phyloP scores from a whole-genome alignment of 176 grass and related monocot species.

The Areca catechu region DNA sequence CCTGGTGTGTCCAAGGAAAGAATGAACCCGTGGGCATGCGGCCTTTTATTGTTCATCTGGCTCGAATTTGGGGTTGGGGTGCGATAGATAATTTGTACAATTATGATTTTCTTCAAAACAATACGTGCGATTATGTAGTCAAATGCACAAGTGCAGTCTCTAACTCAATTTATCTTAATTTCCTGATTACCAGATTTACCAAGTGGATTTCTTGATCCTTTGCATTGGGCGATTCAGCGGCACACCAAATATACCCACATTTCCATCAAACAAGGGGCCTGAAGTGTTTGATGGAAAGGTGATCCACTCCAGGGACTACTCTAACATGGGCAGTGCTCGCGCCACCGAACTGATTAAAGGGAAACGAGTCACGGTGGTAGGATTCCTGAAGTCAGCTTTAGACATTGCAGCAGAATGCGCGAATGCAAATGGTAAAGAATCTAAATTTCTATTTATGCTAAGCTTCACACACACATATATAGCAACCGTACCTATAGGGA shows the following conservation, averaged over 20 bases:
- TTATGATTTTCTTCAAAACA: too few species aligned
- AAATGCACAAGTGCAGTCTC: too few species aligned
- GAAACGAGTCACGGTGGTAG: conserved; percentile 39
- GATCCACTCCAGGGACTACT: conserved; percentile 57
- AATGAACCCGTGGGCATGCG: too few species aligned
- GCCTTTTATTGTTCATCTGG: too few species aligned
- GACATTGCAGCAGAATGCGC: conserved; percentile 77
- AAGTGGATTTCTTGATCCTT: conserved; percentile 67
- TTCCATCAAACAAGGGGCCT: conserved; percentile 34
- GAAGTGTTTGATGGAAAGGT: conserved; percentile 46
- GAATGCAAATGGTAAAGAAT: conserved; percentile 40
- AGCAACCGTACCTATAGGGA: too few species aligned
- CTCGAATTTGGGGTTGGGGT: too few species aligned
- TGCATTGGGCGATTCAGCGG: conserved; percentile 79
- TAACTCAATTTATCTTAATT: not conserved
- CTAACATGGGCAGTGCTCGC: conserved; percentile 22
- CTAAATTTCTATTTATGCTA: too few species aligned
- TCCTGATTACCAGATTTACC: conserved; percentile 20
- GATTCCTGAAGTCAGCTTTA: conserved; percentile 67
- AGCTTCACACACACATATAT: too few species aligned
- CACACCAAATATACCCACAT: conserved; percentile 49
- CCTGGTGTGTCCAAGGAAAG: too few species aligned
- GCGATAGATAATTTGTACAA: too few species aligned
- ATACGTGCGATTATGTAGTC: too few species aligned
- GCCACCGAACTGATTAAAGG: conserved; percentile 33